A percentile compares a stretch with the other conserved stretches of the same genome.
phyloP scores from a whole-genome alignment of 495 filamentous ascomycete species.

The Annulohypoxylon stygium region DNA sequence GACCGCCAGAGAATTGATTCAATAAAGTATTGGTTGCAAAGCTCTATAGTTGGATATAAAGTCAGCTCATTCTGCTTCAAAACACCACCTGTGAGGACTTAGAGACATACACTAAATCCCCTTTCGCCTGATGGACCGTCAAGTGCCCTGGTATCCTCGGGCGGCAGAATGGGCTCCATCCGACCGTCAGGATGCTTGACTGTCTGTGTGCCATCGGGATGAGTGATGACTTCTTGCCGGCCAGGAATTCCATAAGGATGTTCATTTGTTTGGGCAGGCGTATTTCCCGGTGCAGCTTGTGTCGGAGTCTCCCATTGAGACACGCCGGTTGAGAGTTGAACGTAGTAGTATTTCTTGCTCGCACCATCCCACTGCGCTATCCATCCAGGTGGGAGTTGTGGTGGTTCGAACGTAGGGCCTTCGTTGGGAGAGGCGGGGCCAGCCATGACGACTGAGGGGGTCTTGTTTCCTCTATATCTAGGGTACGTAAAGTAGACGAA shows the following conservation, averaged over 20 bases:
- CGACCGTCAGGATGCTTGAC: conserved; percentile 63
- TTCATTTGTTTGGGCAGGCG: conserved; percentile 60
- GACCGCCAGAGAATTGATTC: conserved; percentile 47
- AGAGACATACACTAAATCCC: conserved; percentile 60
- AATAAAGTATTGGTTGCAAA: conserved; percentile 51
- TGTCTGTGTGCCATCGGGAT: conserved; percentile 66
- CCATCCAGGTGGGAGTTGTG: conserved; percentile 79
- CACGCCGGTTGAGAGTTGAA: conserved; percentile 78
- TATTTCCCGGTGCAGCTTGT: conserved; percentile 68
- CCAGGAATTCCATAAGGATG: conserved; percentile 66
- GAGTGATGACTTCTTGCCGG: conserved; percentile 62
- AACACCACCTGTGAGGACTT: background rate
- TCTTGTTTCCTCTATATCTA: conserved; percentile 36
- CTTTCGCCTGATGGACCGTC: conserved; percentile 57
- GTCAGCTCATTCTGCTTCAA: conserved; percentile 25
- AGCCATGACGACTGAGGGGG: conserved; percentile 57
- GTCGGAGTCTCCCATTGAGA: conserved; percentile 85
- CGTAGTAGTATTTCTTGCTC: conserved; percentile 82
- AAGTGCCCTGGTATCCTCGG: conserved; percentile 55
- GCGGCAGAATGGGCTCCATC: conserved; percentile 61
- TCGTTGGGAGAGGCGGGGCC: conserved; percentile 70
- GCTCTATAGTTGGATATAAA: conserved; percentile 35
- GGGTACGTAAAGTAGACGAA: conserved; percentile 23
- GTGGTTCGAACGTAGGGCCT: conserved; percentile 78
- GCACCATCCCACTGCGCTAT: conserved; percentile 86